phyloP scores from a whole-genome alignment of 2,329 filamentous ascomycete genomes.

The Microcyclospora pomicola region DNA sequence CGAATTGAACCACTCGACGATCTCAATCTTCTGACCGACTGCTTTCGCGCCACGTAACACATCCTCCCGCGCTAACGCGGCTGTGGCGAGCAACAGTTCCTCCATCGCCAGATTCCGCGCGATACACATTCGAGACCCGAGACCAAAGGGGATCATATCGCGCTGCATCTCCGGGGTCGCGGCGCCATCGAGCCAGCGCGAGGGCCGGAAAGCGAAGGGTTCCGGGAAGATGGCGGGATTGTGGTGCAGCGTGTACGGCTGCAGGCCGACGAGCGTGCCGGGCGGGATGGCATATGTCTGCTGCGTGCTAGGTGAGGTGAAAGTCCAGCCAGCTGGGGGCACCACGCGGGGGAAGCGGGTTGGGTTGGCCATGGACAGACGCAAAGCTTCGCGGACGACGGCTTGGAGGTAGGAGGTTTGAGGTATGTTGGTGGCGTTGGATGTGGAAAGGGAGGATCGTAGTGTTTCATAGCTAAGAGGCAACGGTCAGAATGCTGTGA shows the following conservation, averaged over 20 bases:
- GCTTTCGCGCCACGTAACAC: conserved; percentile 32
- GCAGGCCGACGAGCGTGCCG: conserved; percentile 33
- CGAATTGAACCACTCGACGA: conserved; percentile 45
- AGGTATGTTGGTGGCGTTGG: conserved; percentile 10
- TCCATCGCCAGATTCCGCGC: conserved; percentile 34
- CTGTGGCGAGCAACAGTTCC: conserved; percentile 31
- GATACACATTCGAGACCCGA: conserved; percentile 36
- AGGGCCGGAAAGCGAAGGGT: conserved; percentile 32
- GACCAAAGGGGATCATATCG: conserved; percentile 36
- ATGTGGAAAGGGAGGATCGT: conserved; percentile 21
- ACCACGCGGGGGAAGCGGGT: conserved; percentile 37
- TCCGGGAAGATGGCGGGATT: conserved; percentile 31
- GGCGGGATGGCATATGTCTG: conserved; percentile 21
- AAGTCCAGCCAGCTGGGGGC: conserved; percentile 24
- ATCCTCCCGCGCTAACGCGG: conserved; percentile 29
- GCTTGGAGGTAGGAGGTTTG: conserved; percentile 33
- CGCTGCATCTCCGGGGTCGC: conserved; percentile 26
- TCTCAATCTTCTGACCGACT: conserved; percentile 31
- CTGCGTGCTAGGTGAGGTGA: conserved; percentile 13
- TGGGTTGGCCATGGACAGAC: conserved; percentile 39
- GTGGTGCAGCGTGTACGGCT: conserved; percentile 34
- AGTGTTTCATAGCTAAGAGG: conserved; percentile 22
- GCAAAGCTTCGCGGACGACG: conserved; percentile 37
- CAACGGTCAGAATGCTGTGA: conserved; percentile 1
- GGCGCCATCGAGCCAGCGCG: conserved; percentile 32